A percentile compares a stretch with the other conserved stretches of the same genome.
phyloP scores from a whole-genome alignment of 1,139 yeast species.

The Yamadazyma diddensiae region DNA sequence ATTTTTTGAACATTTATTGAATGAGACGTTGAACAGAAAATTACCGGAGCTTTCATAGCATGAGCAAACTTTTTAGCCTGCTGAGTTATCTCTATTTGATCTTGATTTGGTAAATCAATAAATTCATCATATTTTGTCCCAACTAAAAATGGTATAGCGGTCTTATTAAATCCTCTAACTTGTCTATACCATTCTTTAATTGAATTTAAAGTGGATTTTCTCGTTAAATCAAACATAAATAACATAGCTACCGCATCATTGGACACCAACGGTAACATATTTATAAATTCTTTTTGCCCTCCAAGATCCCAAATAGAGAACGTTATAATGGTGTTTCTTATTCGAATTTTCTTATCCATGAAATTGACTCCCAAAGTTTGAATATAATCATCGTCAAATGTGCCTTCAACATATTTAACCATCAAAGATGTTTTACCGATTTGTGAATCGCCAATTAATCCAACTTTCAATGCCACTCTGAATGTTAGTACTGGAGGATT shows the following conservation, averaged over 20 bases:
- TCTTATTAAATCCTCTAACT: constrained; percentile 85
- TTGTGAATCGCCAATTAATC: constrained; percentile 94
- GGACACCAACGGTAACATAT: constrained; percentile 92
- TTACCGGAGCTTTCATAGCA: constrained; percentile 88
- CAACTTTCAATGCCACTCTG: constrained; percentile 82
- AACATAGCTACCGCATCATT: constrained; percentile 92
- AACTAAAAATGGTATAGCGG: constrained; percentile 87
- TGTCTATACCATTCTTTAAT: constrained; percentile 95
- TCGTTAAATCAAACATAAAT: constrained; percentile 88
- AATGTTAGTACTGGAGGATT: constrained; percentile 6
- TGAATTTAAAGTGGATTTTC: constrained; percentile 81
- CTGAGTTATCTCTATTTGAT: constrained; percentile 81
- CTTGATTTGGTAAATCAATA: constrained; percentile 73
- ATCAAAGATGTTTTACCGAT: constrained; percentile 97
- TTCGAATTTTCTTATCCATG: constrained; percentile 86
- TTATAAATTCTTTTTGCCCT: constrained; percentile 93
- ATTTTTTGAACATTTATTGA: constrained; percentile 94
- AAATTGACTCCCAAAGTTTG: constrained; percentile 95
- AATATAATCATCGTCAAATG: constrained; percentile 87
- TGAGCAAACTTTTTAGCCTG: constrained; percentile 85
- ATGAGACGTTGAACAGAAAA: constrained; percentile 90
- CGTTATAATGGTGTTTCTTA: constrained; percentile 85
- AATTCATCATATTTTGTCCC: constrained; percentile 95
- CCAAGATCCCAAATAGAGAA: constrained; percentile 97
- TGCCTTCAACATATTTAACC: constrained; percentile 96